A percentile compares a stretch with the other conserved stretches of the same genome.
These are phyloP conservation scores for Suhomyces kilbournensis DNA, from an alignment of 805 yeast species.

Conservation along the genomic window DNA sequence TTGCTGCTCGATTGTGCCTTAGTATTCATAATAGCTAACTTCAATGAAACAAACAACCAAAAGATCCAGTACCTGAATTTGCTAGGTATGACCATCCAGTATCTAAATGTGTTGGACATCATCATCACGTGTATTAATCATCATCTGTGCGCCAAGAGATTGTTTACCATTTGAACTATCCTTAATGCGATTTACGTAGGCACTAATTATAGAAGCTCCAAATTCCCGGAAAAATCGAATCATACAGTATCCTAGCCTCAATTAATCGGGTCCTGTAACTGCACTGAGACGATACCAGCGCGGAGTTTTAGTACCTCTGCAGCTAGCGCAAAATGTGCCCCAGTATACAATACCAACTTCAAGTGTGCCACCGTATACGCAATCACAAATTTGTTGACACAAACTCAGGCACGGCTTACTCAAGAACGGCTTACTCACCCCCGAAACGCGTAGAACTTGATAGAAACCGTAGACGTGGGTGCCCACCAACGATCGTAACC, in stretches of 20 bases:
- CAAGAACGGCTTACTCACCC: background rate
- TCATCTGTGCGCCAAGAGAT: background rate
- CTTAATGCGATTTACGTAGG: background rate
- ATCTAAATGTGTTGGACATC: background rate
- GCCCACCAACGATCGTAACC: background rate
- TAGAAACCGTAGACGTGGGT: background rate
- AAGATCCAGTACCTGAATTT: background rate
- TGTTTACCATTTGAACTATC: background rate
- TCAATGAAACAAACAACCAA: background rate
- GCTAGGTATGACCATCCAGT: background rate
- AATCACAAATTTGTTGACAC: background rate
- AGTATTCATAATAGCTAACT: background rate
- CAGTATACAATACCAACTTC: no score
- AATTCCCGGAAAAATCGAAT: background rate
- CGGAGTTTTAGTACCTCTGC: background rate
- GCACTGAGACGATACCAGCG: background rate
- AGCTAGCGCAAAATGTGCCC: no score
- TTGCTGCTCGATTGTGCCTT: background rate
- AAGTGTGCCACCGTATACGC: background rate
- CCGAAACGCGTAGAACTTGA: background rate
- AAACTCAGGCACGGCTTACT: background rate
- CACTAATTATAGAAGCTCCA: background rate
- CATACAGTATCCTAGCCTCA: background rate
- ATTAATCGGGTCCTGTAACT: no score
- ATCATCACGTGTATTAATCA: background rate